These are phyloP conservation scores for Cryptococcus sp. DNA, from an alignment of 1,284 basidiomycete species.

Conservation along the genomic window DNA sequence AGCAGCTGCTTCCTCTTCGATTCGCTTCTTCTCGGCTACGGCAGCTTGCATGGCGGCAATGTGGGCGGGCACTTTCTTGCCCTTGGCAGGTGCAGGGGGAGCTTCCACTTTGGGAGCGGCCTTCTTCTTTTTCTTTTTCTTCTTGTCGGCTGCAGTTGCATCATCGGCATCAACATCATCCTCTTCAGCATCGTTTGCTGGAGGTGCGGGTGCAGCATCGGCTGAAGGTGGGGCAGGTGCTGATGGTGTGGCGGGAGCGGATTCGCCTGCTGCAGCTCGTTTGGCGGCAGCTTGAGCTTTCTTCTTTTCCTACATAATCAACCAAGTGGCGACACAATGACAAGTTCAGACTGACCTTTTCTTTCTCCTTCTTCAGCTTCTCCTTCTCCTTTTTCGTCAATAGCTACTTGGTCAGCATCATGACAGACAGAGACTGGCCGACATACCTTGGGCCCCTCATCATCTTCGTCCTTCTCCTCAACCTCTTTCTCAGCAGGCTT, in stretches of 20 bases:
- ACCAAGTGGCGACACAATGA: constrained; percentile 1
- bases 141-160: constrained; percentile 53
- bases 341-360: constrained; percentile 77
- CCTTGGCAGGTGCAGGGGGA: constrained; percentile 51
- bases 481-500: constrained; percentile 58
- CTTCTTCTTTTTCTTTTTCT: constrained; percentile 88
- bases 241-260: constrained; percentile 20
- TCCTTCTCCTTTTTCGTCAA: constrained; percentile 91
- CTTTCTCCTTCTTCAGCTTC: constrained; percentile 86
- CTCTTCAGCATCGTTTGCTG: constrained; percentile 54
- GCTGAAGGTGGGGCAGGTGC: constrained; percentile 26
- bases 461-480: constrained; percentile 70
- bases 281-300: constrained; percentile 87
- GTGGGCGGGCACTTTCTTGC: constrained; percentile 65
- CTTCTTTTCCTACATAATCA: constrained; percentile 71
- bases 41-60: constrained; percentile 67
- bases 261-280: constrained; percentile 34
- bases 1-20: constrained; percentile 70
- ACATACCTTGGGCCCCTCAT: constrained; percentile 56
- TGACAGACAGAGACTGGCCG: constrained; percentile 21
- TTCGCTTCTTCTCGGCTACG: constrained; percentile 81
- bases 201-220: constrained; percentile 27
- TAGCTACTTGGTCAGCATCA: constrained; percentile 54
- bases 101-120: constrained; percentile 69
- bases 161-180: constrained; percentile 58